A percentile compares a stretch with the other conserved stretches of the same genome.
Conservation (phyloP, 2,329 filamentous ascomycete species). For the Lecanicillium sp. region DNA sequence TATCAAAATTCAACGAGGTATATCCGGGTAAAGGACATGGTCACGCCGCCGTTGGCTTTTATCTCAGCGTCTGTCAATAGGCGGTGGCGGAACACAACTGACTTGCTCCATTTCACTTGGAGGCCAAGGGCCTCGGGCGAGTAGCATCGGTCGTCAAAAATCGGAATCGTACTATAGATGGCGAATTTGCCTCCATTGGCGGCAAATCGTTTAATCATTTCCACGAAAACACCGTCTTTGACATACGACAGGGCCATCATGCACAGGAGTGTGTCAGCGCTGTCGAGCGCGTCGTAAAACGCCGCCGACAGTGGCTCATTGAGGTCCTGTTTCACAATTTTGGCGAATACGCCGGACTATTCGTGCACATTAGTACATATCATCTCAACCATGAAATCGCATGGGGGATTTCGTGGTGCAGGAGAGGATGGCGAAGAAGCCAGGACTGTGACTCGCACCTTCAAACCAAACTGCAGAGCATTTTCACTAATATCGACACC, state of each 20-base stretch:
- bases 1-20: constrained; percentile 5
- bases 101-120: constrained; percentile 1
- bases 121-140: constrained; percentile 1
- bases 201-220: not conserved
- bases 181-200: constrained; percentile 3
- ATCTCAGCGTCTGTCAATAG: not conserved
- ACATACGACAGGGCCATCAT: constrained; percentile 4
- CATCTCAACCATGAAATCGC: too few species aligned
- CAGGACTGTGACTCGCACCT: not conserved
- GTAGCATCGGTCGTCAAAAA: constrained; percentile 7
- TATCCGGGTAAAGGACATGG: not conserved
- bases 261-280: constrained; percentile 2
- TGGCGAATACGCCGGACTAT: constrained; percentile 1
- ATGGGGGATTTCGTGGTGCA: too few species aligned
- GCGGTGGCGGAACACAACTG: constrained; percentile 1
- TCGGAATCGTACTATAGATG: constrained; percentile 1
- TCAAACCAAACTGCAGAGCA: constrained; percentile 1
- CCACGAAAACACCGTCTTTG: constrained; percentile 1
- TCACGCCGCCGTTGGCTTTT: constrained; percentile 1
- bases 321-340: constrained; percentile 5
- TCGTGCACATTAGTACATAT: not conserved
- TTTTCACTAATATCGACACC: constrained; percentile 6
- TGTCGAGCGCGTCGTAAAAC: constrained; percentile 1
- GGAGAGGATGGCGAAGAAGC: not conserved
- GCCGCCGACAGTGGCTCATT: not conserved